Evolutionary conservation across 176 grass and related monocot species (phyloP), one percentile per base, ranked within the genome.

Genomic region (Aegilops bicornis): DNA sequence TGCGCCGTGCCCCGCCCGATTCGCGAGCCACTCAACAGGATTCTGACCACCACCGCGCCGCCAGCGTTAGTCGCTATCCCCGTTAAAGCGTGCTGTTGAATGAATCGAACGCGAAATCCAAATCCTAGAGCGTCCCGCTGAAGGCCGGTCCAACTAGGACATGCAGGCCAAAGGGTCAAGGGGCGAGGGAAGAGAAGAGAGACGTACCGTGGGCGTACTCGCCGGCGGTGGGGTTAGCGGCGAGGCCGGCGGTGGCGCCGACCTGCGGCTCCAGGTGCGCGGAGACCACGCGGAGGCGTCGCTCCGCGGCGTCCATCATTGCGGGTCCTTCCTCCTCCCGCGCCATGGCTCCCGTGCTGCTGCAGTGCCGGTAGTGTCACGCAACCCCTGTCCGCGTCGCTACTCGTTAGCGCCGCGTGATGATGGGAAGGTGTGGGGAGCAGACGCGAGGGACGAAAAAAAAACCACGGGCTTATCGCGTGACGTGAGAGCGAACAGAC

Each of bases 201-300:
- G 60, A 37, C 64, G 68, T 85, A 98, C 96, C 93, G 40, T 89
- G 59, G 27, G 75, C 89, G 83, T 95, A 98, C 87, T 98, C 93
- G 27, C 86, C 89, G 77, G 91, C 85, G 82, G 89, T 89, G 70
- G 86, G 82, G 48, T 82, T 95, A n/a, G 73, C 58, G 54, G 69
- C 69, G 63, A 98, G 72, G 59, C 29, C 61, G 29, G 37, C 56
- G 61, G 14, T 3, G 35, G 69, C 37, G 24, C 63, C 20, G 76
- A 31, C 29, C n/a, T 80, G 80, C 17, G 89, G 82, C 65, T 3
- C 11, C 52, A 98, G 78, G 82, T 98, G 95, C 27, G 85, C 79
- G 59, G 91, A 81, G 54, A 97, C 87, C 47, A 91, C 87, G 69
- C 85, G 74, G 68, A 95, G 89, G 12, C 95, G 92, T 45, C 92